phyloP scores from a whole-genome alignment of 306 rosid genomes.

The Chamaecrista fasciculata region DNA sequence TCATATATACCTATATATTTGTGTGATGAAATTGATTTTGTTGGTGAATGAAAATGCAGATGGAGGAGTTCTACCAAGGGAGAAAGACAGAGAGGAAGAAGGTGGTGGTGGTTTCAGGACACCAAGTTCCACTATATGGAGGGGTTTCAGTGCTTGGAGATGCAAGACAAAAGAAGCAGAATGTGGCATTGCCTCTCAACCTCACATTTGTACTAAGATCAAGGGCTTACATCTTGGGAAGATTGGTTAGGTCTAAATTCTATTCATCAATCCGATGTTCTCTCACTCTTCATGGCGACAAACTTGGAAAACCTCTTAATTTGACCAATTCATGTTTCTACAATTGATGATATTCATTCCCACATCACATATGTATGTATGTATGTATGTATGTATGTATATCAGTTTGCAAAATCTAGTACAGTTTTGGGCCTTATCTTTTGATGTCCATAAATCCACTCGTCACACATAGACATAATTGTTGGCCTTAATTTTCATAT shows the following conservation, averaged over 20 bases:
- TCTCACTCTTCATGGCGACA: slow-evolving; percentile 57
- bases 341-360: slow-evolving; percentile 31
- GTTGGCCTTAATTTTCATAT: too few species aligned
- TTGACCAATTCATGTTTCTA: slow-evolving; percentile 59
- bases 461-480: too few species aligned
- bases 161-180: slow-evolving; percentile 30
- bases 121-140: slow-evolving; percentile 82
- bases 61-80: slow-evolving; percentile 52
- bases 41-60: slow-evolving; percentile 36
- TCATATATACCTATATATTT: not conserved
- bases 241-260: slow-evolving; percentile 74
- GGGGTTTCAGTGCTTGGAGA: slow-evolving; percentile 50
- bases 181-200: slow-evolving; percentile 57
- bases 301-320: slow-evolving; percentile 60
- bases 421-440: not conserved
- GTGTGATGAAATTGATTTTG: not conserved
- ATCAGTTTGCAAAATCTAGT: too few species aligned
- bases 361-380: too few species aligned
- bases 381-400: too few species aligned
- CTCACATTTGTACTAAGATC: slow-evolving; percentile 78
- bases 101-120: slow-evolving; percentile 51
- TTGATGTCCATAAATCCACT: not conserved
- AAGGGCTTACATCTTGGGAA: slow-evolving; percentile 76
- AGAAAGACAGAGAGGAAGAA: slow-evolving; percentile 54
- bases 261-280: slow-evolving; percentile 60